Evolutionary conservation across 1,139 yeast genomes (phyloP).

Genomic region (Scheffersomyces illinoinensis): DNA sequence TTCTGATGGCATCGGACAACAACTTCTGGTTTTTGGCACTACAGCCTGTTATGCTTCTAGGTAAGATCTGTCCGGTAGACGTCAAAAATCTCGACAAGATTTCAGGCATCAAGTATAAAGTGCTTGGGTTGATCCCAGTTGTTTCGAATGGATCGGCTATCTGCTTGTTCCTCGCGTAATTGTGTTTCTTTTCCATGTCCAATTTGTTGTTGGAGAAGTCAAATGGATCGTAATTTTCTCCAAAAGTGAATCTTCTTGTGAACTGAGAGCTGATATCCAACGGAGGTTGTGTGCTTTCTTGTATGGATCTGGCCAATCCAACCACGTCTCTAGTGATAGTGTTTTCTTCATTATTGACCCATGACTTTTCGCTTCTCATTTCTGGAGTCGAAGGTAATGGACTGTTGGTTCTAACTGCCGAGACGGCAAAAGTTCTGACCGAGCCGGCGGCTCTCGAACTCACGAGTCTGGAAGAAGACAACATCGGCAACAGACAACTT

Average conservation of each 20-base stretch:
- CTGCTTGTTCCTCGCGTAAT: constrained; percentile 13
- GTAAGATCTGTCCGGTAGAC: constrained; percentile 66
- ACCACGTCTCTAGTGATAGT: constrained; percentile 21
- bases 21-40: constrained; percentile 60
- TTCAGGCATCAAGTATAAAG: constrained; percentile 66
- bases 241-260: constrained; percentile 41
- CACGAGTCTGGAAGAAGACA: neutral
- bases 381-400: constrained; percentile 30
- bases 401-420: constrained; percentile 6
- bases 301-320: constrained; percentile 32
- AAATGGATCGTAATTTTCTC: constrained; percentile 67
- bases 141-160: constrained; percentile 48
- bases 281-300: constrained; percentile 27
- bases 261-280: constrained; percentile 30
- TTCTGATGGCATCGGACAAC: constrained; percentile 64
- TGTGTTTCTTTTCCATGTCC: constrained; percentile 34
- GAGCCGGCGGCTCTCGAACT: neutral
- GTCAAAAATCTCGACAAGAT: constrained; percentile 58
- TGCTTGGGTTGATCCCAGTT: constrained; percentile 62
- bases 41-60: constrained; percentile 69
- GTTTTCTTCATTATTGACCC: constrained; percentile 22
- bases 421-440: constrained; percentile 6
- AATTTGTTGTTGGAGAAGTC: constrained; percentile 62
- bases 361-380: constrained; percentile 31
- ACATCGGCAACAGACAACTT: neutral